phyloP scores from a whole-genome alignment of 2,329 filamentous ascomycete genomes.

The Fusarium tjaetaba region DNA sequence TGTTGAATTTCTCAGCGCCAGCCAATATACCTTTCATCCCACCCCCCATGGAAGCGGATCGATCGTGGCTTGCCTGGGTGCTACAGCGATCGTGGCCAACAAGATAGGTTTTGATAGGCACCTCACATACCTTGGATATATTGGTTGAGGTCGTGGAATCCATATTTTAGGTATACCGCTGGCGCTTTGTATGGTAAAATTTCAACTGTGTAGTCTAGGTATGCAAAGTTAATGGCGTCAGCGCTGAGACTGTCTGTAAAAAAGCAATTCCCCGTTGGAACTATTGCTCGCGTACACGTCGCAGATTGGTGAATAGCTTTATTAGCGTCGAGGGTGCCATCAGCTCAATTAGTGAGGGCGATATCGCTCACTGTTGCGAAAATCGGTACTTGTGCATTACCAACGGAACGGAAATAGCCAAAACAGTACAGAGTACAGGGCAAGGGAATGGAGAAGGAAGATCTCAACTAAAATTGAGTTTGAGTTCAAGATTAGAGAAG shows the following conservation, averaged over 20 bases:
- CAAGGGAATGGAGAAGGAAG: not conserved
- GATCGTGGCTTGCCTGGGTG: conserved; percentile 29
- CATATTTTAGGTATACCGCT: not conserved
- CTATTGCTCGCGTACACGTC: not conserved
- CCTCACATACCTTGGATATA: not conserved
- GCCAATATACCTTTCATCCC: not conserved
- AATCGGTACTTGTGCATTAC: not conserved
- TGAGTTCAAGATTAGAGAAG: conserved; percentile 10
- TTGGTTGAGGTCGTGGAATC: not conserved
- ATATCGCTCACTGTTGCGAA: not conserved
- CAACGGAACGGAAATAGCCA: not conserved
- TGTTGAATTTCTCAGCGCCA: not conserved
- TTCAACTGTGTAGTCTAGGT: not conserved
- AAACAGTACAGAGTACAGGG: not conserved
- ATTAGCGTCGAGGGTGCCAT: not conserved
- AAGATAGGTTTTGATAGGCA: not conserved
- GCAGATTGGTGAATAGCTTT: not conserved
- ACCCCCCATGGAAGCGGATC: not conserved
- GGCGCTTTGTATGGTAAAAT: not conserved
- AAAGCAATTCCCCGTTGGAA: conserved; percentile 31
- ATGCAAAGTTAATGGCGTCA: conserved; percentile 31
- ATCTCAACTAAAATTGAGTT: not conserved
- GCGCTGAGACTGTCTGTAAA: conserved; percentile 18
- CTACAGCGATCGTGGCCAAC: conserved; percentile 9
- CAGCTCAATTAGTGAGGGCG: not conserved